A percentile compares a stretch with the other conserved stretches of the same genome.
Conservation (phyloP, 2,329 filamentous ascomycete genomes). For the Penicillium palitans region DNA sequence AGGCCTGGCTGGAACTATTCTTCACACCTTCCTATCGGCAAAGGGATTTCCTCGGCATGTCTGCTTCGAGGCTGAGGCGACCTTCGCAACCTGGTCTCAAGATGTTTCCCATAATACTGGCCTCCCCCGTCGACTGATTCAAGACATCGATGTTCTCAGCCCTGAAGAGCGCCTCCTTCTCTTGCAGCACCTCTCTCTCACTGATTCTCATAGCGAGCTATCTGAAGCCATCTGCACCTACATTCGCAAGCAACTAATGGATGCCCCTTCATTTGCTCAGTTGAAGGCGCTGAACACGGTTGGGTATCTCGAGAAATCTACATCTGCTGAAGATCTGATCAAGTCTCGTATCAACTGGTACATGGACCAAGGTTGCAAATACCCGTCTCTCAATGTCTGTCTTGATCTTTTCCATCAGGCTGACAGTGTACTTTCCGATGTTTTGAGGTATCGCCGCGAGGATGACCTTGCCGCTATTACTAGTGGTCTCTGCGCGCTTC, state of each 20-base stretch:
- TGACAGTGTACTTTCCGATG: slow-evolving; percentile 29
- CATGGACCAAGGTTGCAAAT: slow-evolving; percentile 37
- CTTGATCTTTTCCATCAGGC: slow-evolving; percentile 43
- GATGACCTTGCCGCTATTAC: slow-evolving; percentile 41
- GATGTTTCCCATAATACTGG: slow-evolving; percentile 30
- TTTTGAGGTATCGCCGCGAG: slow-evolving; percentile 34
- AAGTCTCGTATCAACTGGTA: slow-evolving; percentile 47
- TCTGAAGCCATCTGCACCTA: slow-evolving; percentile 34
- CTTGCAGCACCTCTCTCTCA: slow-evolving; percentile 40
- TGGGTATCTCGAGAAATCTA: slow-evolving; percentile 44
- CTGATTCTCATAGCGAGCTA: slow-evolving; percentile 31
- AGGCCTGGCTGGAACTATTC: slow-evolving; percentile 45
- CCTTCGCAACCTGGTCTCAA: slow-evolving; percentile 39
- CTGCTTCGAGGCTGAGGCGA: slow-evolving; percentile 43
- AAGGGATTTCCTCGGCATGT: slow-evolving; percentile 41
- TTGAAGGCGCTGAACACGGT: slow-evolving; percentile 42
- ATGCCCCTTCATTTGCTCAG: slow-evolving; percentile 42
- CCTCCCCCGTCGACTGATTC: slow-evolving; percentile 41
- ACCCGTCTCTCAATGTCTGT: slow-evolving; percentile 37
- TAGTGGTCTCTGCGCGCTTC: slow-evolving; percentile 37
- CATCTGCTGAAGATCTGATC: slow-evolving; percentile 39
- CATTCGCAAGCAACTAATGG: slow-evolving; percentile 38
- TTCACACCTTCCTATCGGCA: slow-evolving; percentile 50
- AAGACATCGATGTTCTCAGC: slow-evolving; percentile 46
- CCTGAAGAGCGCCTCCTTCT: slow-evolving; percentile 45